Base-by-base conservation (phyloP, 768 basidiomycete species). In the Leucosporidium creatinivorum region DNA sequence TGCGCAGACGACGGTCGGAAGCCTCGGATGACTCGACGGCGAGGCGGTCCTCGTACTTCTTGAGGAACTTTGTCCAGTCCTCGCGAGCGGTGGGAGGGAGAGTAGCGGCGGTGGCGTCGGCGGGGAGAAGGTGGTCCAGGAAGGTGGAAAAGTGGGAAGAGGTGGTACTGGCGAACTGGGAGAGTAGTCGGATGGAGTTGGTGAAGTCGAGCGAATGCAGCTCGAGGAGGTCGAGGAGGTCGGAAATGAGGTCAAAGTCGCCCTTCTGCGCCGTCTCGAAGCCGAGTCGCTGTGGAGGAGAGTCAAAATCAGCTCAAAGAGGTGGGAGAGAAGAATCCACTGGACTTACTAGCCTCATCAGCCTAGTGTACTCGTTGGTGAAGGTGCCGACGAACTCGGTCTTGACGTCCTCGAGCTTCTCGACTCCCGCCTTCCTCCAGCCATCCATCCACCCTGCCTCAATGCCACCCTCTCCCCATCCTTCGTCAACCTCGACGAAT, bases 151-250 rank as follows among this genome's bases (percentile, higher is more conserved):
- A 72, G 17, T 62, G 47, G 2, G 72, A 51, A 7, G 64, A 49
- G n/a, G 65, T 50, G 15, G 74, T 73, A 25, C 86, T 83, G 21
- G 80, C 80, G 83, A 94, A 93, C 51, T 77, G 78, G 3, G 82
- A 80, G 13, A 99, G 80, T 5, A 77, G 80, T 30, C 94, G 85
- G 83, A 97, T 91, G 4, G 91, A 87, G 19, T 84, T 82, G 75
- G 92, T 86, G 79, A 92, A 94, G 79, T 98, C 96, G n/a, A 97
- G 81, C 59, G 81, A 80, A 69, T 92, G 84, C 2, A 78, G 76
- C 65, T 87, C 84, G 80, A 98, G 84, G 44, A 93, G 78, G 50
- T 84, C 81, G n/a, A 97, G 81, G 51, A 93, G 82, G 1, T 88
- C 87, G 12, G 82, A 82, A 69, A 87, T 81, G 51, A 93, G 75